Evolutionary conservation across 805 yeast species (phyloP).

Genomic region (Teunomyces cretensis): DNA sequence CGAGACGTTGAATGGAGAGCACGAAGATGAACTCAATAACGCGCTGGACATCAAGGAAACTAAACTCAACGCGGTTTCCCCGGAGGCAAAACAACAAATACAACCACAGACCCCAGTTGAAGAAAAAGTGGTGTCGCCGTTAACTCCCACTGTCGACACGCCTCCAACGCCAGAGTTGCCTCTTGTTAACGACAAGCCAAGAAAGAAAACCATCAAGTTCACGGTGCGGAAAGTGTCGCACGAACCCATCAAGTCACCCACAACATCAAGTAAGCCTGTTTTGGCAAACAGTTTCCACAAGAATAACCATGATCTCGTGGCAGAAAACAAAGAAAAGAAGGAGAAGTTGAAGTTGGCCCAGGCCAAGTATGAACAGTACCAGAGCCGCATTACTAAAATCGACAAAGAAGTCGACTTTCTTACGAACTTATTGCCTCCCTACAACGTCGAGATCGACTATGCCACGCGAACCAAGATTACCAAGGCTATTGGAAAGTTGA

Average conservation of each 20-base stretch:
- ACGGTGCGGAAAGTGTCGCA: slow-evolving; percentile 34
- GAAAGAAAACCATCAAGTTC: slow-evolving; percentile 31
- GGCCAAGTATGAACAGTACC: slow-evolving; percentile 34
- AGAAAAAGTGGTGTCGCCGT: too few species aligned
- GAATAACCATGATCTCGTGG: neutral
- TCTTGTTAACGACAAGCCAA: neutral
- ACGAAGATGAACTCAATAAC: neutral
- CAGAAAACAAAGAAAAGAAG: slow-evolving; percentile 6
- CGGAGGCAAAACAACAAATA: too few species aligned
- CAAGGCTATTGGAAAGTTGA: slow-evolving; percentile 39
- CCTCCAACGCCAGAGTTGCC: neutral
- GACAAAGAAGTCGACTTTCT: slow-evolving; percentile 41
- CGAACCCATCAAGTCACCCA: slow-evolving; percentile 19
- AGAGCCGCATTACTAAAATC: slow-evolving; percentile 32
- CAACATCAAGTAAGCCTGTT: neutral
- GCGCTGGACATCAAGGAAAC: too few species aligned
- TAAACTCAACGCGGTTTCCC: too few species aligned
- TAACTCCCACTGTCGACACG: neutral
- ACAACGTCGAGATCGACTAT: slow-evolving; percentile 43
- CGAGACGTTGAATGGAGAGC: neutral
- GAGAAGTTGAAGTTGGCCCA: slow-evolving; percentile 22
- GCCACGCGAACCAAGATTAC: slow-evolving; percentile 39
- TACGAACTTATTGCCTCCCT: slow-evolving; percentile 41
- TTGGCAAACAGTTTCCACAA: neutral
- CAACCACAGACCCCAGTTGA: too few species aligned